These are phyloP conservation scores for Apiotrichum sp. DNA, from an alignment of 1,284 basidiomycete genomes.

Conservation along the genomic window DNA sequence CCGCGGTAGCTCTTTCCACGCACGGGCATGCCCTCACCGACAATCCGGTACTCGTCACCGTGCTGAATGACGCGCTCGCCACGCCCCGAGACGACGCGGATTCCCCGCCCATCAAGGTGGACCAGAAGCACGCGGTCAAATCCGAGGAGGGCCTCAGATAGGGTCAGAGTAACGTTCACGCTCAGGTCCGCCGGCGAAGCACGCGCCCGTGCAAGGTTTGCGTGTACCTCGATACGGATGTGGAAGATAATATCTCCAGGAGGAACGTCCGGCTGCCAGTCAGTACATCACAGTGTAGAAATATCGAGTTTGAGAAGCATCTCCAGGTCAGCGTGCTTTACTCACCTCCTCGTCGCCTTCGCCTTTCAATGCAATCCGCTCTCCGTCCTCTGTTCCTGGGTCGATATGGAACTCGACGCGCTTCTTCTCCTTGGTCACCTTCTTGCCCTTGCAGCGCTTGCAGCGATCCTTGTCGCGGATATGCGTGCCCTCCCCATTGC, in stretches of 20 bases:
- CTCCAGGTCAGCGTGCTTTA: background rate
- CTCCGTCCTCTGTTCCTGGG: slow-evolving; percentile 77
- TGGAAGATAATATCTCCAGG: slow-evolving; percentile 85
- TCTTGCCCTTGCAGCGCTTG: slow-evolving; percentile 90
- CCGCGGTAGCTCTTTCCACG: slow-evolving; percentile 64
- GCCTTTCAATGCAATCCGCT: slow-evolving; percentile 78
- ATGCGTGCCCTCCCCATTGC: slow-evolving; percentile 71
- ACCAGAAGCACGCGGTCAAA: slow-evolving; percentile 79
- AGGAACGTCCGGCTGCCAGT: slow-evolving; percentile 63
- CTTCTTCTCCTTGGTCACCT: slow-evolving; percentile 78
- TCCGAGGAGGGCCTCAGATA: slow-evolving; percentile 87
- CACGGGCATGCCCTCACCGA: slow-evolving; percentile 80
- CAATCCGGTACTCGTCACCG: slow-evolving; percentile 64
- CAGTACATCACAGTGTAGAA: too few relatives aligned
- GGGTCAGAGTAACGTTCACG: slow-evolving; percentile 55
- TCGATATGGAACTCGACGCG: slow-evolving; percentile 79
- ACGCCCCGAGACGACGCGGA: slow-evolving; percentile 64
- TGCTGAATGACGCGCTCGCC: slow-evolving; percentile 66
- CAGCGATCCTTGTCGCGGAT: slow-evolving; percentile 90
- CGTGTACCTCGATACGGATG: slow-evolving; percentile 62
- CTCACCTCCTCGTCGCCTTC: slow-evolving; percentile 83
- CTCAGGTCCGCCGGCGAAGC: slow-evolving; percentile 27
- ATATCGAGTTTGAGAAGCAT: background rate
- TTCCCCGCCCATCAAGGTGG: slow-evolving; percentile 82
- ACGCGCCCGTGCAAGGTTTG: slow-evolving; percentile 55